Percentiles rank a stretch among this genome's conserved stretches.
These are phyloP conservation scores for Solanum verrucosum DNA, from an alignment of 257 asterid genomes.

Conservation along the genomic window DNA sequence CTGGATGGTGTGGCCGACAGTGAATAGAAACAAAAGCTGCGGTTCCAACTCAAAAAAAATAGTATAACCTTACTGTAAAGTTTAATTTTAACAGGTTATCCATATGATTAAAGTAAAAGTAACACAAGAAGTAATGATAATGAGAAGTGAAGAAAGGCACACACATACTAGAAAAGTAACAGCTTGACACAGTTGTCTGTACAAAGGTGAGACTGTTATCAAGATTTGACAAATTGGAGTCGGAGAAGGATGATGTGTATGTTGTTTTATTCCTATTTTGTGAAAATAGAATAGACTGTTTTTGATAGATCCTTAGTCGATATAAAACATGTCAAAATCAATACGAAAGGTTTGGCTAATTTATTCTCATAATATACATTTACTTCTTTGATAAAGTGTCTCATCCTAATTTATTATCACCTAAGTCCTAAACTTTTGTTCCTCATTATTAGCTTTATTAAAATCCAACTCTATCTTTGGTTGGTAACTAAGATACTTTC, in stretches of 20 bases:
- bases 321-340: background rate
- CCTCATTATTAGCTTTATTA: background rate
- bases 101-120: background rate
- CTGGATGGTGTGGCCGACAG: background rate
- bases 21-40: background rate
- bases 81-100: background rate
- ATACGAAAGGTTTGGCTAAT: background rate
- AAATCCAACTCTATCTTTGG: background rate
- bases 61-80: background rate
- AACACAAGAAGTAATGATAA: background rate
- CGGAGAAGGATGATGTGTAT: background rate
- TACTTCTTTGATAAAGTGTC: background rate
- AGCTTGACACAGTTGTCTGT: background rate
- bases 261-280: background rate
- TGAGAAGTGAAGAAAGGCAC: background rate
- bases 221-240: background rate
- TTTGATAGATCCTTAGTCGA: rapidly evolving
- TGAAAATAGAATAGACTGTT: too few species aligned
- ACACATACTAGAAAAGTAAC: background rate
- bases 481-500: background rate
- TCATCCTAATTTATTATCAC: background rate
- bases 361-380: background rate
- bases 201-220: background rate
- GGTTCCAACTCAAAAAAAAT: background rate
- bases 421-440: background rate